These are phyloP conservation scores for Yamadazyma sp. DNA, from an alignment of 1,139 yeast genomes.

Conservation along the genomic window DNA sequence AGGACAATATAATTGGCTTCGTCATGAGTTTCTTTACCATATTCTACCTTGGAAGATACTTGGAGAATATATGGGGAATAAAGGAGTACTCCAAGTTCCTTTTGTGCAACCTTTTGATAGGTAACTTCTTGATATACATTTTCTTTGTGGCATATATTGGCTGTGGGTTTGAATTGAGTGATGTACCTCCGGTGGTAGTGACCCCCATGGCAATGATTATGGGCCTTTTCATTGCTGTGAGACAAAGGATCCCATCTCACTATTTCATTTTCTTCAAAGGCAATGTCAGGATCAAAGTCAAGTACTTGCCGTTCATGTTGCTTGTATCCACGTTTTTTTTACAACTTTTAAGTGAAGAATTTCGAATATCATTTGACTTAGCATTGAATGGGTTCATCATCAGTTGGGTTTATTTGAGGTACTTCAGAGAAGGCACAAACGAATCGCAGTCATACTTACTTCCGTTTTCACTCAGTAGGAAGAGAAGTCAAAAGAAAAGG, in stretches of 20 bases:
- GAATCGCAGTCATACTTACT: conserved; percentile 44
- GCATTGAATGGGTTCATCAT: conserved; percentile 31
- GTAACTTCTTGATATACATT: conserved; percentile 35
- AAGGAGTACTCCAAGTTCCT: conserved; percentile 32
- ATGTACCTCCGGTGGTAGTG: conserved; percentile 41
- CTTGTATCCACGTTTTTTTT: conserved; percentile 19
- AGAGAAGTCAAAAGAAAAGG: conserved; percentile 21
- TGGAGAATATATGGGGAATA: conserved; percentile 41
- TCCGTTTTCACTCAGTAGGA: conserved; percentile 31
- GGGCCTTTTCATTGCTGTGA: conserved; percentile 44
- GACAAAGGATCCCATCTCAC: conserved; percentile 46
- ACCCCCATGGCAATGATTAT: conserved; percentile 39
- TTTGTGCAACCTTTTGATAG: conserved; percentile 22
- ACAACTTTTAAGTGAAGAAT: conserved; percentile 29
- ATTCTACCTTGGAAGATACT: conserved; percentile 37
- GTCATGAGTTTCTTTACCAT: conserved; percentile 25
- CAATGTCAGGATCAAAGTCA: conserved; percentile 36
- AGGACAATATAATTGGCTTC: conserved; percentile 33
- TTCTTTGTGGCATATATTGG: conserved; percentile 33
- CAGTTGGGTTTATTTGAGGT: conserved; percentile 44
- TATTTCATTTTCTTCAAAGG: conserved; percentile 43
- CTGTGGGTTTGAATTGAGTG: conserved; percentile 24
- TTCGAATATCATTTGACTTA: conserved; percentile 25
- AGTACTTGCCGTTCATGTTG: conserved; percentile 37
- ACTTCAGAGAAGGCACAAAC: conserved; percentile 40